Evolutionary conservation across 805 yeast genomes (phyloP).

Genomic region (Wickerhamomyces bovis): DNA sequence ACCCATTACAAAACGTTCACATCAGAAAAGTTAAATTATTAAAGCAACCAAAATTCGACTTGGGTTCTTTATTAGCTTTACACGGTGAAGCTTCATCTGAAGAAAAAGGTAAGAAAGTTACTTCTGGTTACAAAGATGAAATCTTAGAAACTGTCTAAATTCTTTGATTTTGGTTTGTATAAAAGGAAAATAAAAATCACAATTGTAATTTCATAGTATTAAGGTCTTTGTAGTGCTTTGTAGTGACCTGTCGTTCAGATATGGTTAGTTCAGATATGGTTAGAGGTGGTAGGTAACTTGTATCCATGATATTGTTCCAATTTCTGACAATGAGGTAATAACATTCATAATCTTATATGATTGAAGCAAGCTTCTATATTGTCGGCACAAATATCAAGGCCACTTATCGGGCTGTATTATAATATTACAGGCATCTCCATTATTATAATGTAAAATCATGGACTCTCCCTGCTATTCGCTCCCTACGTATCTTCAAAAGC

Average conservation of each 20-base stretch:
- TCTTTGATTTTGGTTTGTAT: constrained; percentile 2
- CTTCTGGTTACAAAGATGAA: constrained; percentile 95
- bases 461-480: background rate
- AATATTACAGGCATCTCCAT: too few species aligned
- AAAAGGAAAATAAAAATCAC: constrained; percentile 13
- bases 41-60: constrained; percentile 98
- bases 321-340: too few species aligned
- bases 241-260: too few species aligned
- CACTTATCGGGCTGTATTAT: too few species aligned
- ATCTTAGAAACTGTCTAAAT: constrained; percentile 92
- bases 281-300: too few species aligned
- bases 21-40: constrained; percentile 98
- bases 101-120: constrained; percentile 96
- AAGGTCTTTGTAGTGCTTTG: background rate
- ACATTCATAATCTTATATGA: too few species aligned
- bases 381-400: too few species aligned
- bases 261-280: too few species aligned
- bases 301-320: too few species aligned
- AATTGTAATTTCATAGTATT: constrained; percentile 6
- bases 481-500: background rate
- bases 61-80: constrained; percentile 91
- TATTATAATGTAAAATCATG: too few species aligned
- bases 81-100: constrained; percentile 95
- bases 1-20: constrained; percentile 98
- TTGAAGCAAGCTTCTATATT: too few species aligned